Percentiles rank a stretch among this genome's conserved stretches.
These are phyloP conservation scores for Boletus bicolor DNA, from an alignment of 768 basidiomycete species.

Conservation along the genomic window DNA sequence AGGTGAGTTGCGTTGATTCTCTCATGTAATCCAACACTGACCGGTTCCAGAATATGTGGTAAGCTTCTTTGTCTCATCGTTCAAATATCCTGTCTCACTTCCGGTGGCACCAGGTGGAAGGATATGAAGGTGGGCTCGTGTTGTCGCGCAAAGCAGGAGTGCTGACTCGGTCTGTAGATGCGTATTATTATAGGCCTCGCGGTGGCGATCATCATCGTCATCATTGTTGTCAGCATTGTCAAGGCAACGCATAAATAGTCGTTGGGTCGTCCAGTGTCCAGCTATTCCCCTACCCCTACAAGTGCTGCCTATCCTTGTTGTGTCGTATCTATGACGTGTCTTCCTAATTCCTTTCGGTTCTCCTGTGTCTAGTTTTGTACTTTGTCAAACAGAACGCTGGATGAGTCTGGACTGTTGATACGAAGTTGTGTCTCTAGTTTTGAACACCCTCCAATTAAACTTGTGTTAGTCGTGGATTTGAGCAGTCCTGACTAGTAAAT, in stretches of 20 bases:
- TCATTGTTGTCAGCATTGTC: constrained; percentile 94
- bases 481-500: neutral
- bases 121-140: constrained; percentile 79
- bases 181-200: constrained; percentile 92
- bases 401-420: constrained; percentile 24
- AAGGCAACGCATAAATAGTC: constrained; percentile 65
- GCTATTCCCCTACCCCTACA: constrained; percentile 6
- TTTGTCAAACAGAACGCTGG: constrained; percentile 14
- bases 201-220: constrained; percentile 85
- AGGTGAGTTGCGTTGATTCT: constrained; percentile 47
- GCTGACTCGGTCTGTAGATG: constrained; percentile 56
- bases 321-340: constrained; percentile 46
- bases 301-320: constrained; percentile 26
- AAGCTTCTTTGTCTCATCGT: constrained; percentile 34
- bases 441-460: constrained; percentile 4
- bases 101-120: constrained; percentile 70
- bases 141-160: constrained; percentile 3
- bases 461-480: constrained; percentile 17
- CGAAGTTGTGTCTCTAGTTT: constrained; percentile 16
- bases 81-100: constrained; percentile 6
- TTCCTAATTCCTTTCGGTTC: constrained; percentile 28
- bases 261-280: neutral
- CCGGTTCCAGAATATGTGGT: constrained; percentile 80
- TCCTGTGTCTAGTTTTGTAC: constrained; percentile 19
- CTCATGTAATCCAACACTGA: constrained; percentile 6